Percentiles rank a stretch among this genome's conserved stretches.
Evolutionary conservation across 768 basidiomycete species (phyloP).

Genomic region (Pisolithus tinctorius): DNA sequence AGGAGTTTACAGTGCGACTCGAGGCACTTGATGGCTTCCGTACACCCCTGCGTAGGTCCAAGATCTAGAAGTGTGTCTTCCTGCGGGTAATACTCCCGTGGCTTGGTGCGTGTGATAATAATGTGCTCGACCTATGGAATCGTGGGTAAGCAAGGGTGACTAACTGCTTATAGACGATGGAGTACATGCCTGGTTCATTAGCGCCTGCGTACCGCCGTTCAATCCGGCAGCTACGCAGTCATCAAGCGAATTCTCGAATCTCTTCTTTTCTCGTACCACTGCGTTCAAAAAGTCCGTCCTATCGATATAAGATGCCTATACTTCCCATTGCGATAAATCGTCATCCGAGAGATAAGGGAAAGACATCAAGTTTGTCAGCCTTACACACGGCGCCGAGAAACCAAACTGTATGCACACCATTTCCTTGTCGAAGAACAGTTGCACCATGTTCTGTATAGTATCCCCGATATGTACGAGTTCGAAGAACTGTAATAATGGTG

Average conservation of each 20-base stretch:
- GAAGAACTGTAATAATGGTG: conserved; percentile 93
- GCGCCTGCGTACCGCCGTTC: conserved; percentile 90
- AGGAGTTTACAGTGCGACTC: conserved; percentile 88
- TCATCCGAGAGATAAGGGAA: neutral
- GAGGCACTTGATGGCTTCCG: conserved; percentile 83
- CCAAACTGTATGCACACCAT: conserved; percentile 43
- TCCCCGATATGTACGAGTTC: conserved; percentile 96
- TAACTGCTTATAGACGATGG: neutral
- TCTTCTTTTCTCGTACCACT: conserved; percentile 94
- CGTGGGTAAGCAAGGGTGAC: neutral
- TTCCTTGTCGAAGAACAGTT: conserved; percentile 98
- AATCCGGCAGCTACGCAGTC: conserved; percentile 90
- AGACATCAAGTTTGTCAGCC: neutral
- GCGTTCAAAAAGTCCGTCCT: conserved; percentile 88
- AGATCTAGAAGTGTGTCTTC: conserved; percentile 77
- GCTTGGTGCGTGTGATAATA: conserved; percentile 72
- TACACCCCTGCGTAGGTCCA: conserved; percentile 80
- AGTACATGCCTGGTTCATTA: conserved; percentile 80
- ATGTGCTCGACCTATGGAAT: conserved; percentile 79
- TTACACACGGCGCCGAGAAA: neutral
- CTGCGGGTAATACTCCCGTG: conserved; percentile 86
- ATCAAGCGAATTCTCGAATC: conserved; percentile 87
- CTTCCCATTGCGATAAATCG: neutral
- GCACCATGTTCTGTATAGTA: conserved; percentile 95
- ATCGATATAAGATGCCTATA: conserved; percentile 81